Percentiles rank a stretch among this genome's conserved stretches.
Evolutionary conservation across 1,139 yeast genomes (phyloP).

Genomic region (Taphrina betulina): DNA sequence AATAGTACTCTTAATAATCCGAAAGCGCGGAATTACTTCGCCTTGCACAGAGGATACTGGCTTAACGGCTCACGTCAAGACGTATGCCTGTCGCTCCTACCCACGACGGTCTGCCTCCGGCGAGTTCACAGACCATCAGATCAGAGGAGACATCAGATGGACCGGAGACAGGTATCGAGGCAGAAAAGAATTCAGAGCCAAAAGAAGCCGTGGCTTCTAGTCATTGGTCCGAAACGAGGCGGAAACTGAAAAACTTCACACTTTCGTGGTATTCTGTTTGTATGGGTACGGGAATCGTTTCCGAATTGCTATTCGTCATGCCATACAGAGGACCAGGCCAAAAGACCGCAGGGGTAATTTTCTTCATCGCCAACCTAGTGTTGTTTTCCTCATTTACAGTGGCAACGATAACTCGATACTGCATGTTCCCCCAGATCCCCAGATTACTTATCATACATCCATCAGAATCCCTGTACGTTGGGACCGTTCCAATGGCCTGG

Average conservation of each 20-base stretch:
- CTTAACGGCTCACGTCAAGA: too few species aligned
- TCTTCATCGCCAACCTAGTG: constrained; percentile 25
- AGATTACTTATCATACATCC: constrained; percentile 23
- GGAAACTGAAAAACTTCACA: constrained; percentile 32
- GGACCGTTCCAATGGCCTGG: constrained; percentile 31
- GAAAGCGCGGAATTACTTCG: too few species aligned
- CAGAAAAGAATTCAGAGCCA: neutral
- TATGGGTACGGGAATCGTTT: constrained; percentile 34
- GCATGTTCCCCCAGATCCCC: constrained; percentile 24
- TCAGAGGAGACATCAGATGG: neutral
- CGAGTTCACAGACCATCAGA: too few species aligned
- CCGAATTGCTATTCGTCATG: constrained; percentile 24
- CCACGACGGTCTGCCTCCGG: too few species aligned
- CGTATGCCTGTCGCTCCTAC: too few species aligned
- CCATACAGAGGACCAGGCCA: constrained; percentile 34
- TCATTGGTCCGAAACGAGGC: constrained; percentile 23
- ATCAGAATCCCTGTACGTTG: constrained; percentile 23
- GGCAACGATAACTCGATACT: constrained; percentile 15
- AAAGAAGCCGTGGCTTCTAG: constrained; percentile 1
- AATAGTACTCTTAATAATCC: too few species aligned
- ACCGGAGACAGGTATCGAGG: constrained; percentile 6
- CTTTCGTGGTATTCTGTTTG: constrained; percentile 32
- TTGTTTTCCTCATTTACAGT: constrained; percentile 15
- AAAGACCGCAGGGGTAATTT: constrained; percentile 27
- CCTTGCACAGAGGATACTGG: too few species aligned